Evolutionary conservation across 805 yeast genomes (phyloP).

Genomic region (Saccharomycopsis amapae): DNA sequence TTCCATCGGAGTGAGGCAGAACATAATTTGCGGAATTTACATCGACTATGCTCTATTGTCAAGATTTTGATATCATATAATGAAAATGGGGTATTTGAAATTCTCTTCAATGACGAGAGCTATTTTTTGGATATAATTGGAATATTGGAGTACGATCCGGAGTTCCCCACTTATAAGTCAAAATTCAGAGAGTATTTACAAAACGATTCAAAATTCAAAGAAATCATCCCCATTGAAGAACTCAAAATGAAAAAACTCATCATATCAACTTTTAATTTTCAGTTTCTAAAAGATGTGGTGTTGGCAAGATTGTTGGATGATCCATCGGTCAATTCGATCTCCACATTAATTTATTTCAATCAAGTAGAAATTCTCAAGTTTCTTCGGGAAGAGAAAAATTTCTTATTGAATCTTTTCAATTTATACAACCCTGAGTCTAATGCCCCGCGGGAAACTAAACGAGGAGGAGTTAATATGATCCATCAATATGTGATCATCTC

Average conservation of each 20-base stretch:
- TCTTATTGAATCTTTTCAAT: constrained; percentile 51
- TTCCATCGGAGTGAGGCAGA: constrained; percentile 50
- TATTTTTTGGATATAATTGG: constrained; percentile 41
- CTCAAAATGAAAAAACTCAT: constrained; percentile 46
- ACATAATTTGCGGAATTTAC: constrained; percentile 48
- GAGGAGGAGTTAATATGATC: constrained; percentile 70
- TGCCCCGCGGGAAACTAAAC: constrained; percentile 29
- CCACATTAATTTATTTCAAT: constrained; percentile 59
- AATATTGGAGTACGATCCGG: constrained; percentile 84
- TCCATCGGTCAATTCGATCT: constrained; percentile 57
- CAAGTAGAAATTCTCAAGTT: constrained; percentile 61
- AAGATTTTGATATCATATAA: constrained; percentile 67
- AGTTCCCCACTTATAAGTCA: constrained; percentile 72
- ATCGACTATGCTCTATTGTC: constrained; percentile 62
- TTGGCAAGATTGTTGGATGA: constrained; percentile 80
- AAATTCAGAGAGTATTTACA: constrained; percentile 63
- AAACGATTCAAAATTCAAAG: constrained; percentile 56
- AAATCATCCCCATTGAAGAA: constrained; percentile 59
- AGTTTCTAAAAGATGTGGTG: constrained; percentile 80
- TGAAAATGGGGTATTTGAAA: constrained; percentile 54
- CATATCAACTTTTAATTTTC: constrained; percentile 68
- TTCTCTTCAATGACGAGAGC: constrained; percentile 43
- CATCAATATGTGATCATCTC: constrained; percentile 78
- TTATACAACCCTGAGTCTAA: constrained; percentile 34
- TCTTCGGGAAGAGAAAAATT: constrained; percentile 43